Evolutionary conservation across 2,329 filamentous ascomycete species (phyloP), one percentile per base, ranked within the genome.

Genomic region (Mariannaea elegans): DNA sequence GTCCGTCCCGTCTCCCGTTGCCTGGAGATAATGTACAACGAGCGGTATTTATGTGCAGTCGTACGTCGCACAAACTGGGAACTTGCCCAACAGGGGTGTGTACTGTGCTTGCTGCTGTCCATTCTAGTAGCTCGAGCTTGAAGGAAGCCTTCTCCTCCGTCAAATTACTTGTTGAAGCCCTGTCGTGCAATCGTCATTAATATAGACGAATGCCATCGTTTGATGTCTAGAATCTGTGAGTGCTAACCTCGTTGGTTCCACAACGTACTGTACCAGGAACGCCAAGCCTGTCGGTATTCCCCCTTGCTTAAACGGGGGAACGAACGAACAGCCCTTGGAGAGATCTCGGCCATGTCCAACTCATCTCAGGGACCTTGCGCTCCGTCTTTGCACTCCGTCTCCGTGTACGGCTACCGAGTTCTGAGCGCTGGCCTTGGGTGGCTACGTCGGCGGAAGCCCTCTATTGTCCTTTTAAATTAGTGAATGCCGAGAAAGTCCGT

Each of bases 321-420:
- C 14, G 46, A n/a, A n/a, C n/a, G n/a, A n/a, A n/a, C n/a, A n/a
- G 49, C 54, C 48, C 51, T 59, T 45, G 54, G 49, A 61, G 66
- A 69, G 65, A 69, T 69, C 63, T 69, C 59, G 56, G 52, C 51
- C 58, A 56, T 53, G 54, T 54, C 51, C 51, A 65, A 63, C 58
- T 54, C 29, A 59, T 53, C 49, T 48, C 66, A 69, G 63, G 54
- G 65, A 61, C 54, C 14, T 23, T 53, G 47, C 56, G 39, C 29
- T 57, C 48, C 23, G 38, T 21, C 38, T 16, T 27, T 10, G 27
- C 32, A n/a, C 27, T 32, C 48, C 36, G 36, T 44, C 2, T 31
- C 48, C 32, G 24, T 31, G 27, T 29, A 34, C 14, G 18, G 16
- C 9, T 21, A 27, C n/a, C n/a, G n/a, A n/a, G n/a, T n/a, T n/a